Base-by-base conservation (phyloP, 106 monocot genomes). In the Iris macrosiphon region DNA sequence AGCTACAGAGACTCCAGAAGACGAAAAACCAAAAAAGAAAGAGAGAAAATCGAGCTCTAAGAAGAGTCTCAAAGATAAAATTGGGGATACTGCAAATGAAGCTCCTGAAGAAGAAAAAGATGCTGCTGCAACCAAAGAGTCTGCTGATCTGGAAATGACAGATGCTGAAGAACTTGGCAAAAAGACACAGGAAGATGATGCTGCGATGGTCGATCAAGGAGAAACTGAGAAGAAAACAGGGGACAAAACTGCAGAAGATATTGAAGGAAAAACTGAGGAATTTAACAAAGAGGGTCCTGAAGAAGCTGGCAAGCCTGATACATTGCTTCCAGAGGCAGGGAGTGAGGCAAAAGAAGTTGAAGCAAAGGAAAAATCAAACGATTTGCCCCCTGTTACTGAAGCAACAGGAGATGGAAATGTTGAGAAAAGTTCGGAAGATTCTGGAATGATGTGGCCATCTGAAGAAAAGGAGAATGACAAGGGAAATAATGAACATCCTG, bases 1-100 rank as follows among this genome's bases (percentile, higher is more conserved):
- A 65, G 78, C 71, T 14, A 30, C 25, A 12, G 71, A 65, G 53
- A 48, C 57, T 3, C 55, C 64, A 21, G 77, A 74, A 62, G 81
- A 74, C 12, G 43, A 65, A 9, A 31, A 60, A 44, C 32, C n/a
- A 62, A 4, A 71, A 46, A 16, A 46, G 20, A 46, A 46, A 7
- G 13, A 7, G 45, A 1, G 20, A 19, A 46, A 2, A 2, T 6
- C 45, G 15, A 45, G 45, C 17, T 6, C 15, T 7, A 45, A 45
- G 19, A 7, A 45, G 19, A 12, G 13, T 45, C 45, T 16, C 7
- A 6, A 17, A 16, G 15, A 18, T 16, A 45, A 7, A 45, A 8
- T 16, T 45, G 45, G 6, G 7, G 35, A 11, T 24, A 47, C 37
- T 40, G 49, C 58, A 52, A 41, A 22, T 0, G 31, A 64, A 60